Evolutionary conservation across 352 stramenopile species (phyloP), one percentile per base, ranked within the genome.

Genomic region (Phytophthora aleatoria): DNA sequence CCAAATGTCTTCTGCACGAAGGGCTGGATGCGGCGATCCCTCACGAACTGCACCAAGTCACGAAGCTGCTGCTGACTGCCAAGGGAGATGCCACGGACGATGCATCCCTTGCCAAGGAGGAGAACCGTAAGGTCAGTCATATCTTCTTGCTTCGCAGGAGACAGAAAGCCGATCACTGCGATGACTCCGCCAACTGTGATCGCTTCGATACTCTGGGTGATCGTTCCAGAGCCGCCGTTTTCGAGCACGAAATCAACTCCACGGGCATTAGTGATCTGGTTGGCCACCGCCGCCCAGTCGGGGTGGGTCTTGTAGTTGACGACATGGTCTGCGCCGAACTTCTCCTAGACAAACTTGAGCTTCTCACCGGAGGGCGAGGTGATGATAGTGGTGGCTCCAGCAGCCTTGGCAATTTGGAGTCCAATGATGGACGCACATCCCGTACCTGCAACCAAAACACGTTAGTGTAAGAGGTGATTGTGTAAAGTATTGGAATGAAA

Each of bases 321-420:
- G 8, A 54, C 43, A 43, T 54, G 54, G 54, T 41, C 54, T 3
- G 54, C 53, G 2, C 52, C 31, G 8, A 36, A 36, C 5, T 36
- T 41, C 8, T 41, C 35, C 35, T 41, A 11, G 12, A 41, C 35
- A 48, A 52, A 52, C 41, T 51, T 51, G 15, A 52, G 54, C 24
- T 54, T 54, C 5, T 53, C 42, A 30, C 54, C 43, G 31, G 54
- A 54, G 10, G 43, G 54, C 13, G 42, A 61, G 11, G 43, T 61
- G 24, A 54, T 53, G 54, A 61, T 61, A 8, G 43, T 61, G 20
- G 42, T 50, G 15, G 53, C 39, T n/a, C 54, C 42, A 47, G 54
- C 43, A 12, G 54, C 54, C 43, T 61, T 61, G 43, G 42, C 54
- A 30, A 61, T 41, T 38, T 61, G 54, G 24, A 61, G 54, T 30